Evolutionary conservation across 352 stramenopile species (phyloP).

Genomic region (Plasmopara muralis): DNA sequence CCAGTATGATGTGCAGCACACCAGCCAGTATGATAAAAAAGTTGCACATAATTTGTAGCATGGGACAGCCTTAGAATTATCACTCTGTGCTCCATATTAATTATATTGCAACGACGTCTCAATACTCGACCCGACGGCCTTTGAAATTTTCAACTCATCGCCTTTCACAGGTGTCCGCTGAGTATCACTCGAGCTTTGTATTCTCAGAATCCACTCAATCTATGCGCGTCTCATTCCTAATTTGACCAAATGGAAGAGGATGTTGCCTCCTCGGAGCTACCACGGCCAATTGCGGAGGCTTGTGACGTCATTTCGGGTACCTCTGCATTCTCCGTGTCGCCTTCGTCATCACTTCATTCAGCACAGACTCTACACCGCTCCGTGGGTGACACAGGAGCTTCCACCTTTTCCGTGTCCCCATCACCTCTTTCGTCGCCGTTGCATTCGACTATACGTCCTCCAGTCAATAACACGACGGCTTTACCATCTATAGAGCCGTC

Average conservation of each 20-base stretch:
- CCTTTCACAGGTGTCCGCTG: constrained; percentile 1
- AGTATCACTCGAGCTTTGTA: constrained; percentile 16
- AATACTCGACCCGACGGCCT: too few species aligned
- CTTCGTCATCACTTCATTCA: constrained; percentile 13
- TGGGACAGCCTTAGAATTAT: too few species aligned
- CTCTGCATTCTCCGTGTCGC: constrained; percentile 18
- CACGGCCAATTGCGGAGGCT: background rate
- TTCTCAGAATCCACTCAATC: constrained; percentile 18
- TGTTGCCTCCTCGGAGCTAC: constrained; percentile 6
- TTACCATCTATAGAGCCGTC: constrained; percentile 1
- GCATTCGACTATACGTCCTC: constrained; percentile 5
- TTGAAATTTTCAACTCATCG: constrained; percentile 4
- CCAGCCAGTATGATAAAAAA: background rate
- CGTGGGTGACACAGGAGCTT: constrained; percentile 4
- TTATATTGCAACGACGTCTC: too few species aligned
- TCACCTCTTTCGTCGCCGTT: constrained; percentile 18
- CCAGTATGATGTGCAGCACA: constrained; percentile 7
- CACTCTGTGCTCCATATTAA: too few species aligned
- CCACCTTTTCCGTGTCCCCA: constrained; percentile 10
- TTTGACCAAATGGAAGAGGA: constrained; percentile 10
- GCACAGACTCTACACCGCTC: constrained; percentile 6
- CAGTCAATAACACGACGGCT: constrained; percentile 1
- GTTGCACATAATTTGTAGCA: too few species aligned
- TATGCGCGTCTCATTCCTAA: constrained; percentile 4
- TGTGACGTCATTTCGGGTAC: constrained; percentile 6